phyloP scores from a whole-genome alignment of 1,139 yeast genomes.

The Suhomyces panamericanus region DNA sequence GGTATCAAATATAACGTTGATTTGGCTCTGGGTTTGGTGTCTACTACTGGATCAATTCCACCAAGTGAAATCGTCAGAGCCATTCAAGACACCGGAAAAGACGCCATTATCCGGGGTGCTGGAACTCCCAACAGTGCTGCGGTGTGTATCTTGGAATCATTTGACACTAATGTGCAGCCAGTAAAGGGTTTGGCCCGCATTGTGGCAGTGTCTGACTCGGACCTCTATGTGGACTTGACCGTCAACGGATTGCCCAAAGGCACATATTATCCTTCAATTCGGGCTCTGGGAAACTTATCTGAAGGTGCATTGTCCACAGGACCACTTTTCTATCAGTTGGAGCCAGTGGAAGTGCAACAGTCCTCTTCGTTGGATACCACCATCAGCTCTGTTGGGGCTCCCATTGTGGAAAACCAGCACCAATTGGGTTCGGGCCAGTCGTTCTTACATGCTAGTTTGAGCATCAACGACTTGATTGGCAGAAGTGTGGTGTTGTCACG shows the following conservation, averaged over 20 bases:
- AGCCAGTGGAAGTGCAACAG: slow-evolving; percentile 35
- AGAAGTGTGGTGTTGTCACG: slow-evolving; percentile 68
- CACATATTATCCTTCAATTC: slow-evolving; percentile 65
- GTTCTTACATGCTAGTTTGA: slow-evolving; percentile 58
- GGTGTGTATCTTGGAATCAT: slow-evolving; percentile 82
- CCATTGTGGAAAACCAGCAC: slow-evolving; percentile 20
- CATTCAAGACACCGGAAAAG: slow-evolving; percentile 73
- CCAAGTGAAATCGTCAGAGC: slow-evolving; percentile 69
- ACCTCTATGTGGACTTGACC: slow-evolving; percentile 72
- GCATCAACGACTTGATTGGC: slow-evolving; percentile 71
- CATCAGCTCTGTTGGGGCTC: slow-evolving; percentile 42
- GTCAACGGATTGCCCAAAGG: slow-evolving; percentile 69
- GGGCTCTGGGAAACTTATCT: slow-evolving; percentile 74
- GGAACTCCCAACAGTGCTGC: slow-evolving; percentile 89
- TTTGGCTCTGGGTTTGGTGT: slow-evolving; percentile 55
- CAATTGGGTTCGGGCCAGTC: slow-evolving; percentile 55
- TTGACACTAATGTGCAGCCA: slow-evolving; percentile 51
- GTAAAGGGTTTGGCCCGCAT: slow-evolving; percentile 88
- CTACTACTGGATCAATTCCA: slow-evolving; percentile 63
- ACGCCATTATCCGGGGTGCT: slow-evolving; percentile 89
- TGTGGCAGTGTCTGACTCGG: slow-evolving; percentile 58
- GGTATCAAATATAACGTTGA: slow-evolving; percentile 53
- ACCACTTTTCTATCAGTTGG: slow-evolving; percentile 43
- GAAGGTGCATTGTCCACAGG: slow-evolving; percentile 76
- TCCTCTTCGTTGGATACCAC: slow-evolving; percentile 36